These are phyloP conservation scores for Cryptococcus sp. DNA, from an alignment of 1,284 basidiomycete genomes.

Conservation along the genomic window DNA sequence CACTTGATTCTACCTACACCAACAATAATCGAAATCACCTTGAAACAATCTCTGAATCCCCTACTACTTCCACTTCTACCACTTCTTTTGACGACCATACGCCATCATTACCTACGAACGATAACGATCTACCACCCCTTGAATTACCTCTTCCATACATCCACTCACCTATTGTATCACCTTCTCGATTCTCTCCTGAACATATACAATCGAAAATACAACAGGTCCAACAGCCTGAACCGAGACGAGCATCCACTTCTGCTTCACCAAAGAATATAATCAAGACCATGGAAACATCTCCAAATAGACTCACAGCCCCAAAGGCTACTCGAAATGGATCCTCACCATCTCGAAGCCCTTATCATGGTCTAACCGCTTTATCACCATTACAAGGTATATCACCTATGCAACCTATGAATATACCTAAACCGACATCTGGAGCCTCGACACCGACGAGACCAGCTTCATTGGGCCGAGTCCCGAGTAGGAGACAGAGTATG, in stretches of 20 bases:
- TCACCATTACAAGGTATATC: slow-evolving; percentile 45
- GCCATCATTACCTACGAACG: no score
- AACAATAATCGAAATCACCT: slow-evolving; percentile 1
- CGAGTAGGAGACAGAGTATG: slow-evolving; percentile 33
- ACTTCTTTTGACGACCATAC: no score
- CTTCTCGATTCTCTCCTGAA: neutral
- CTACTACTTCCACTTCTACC: neutral
- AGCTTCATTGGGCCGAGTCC: slow-evolving; percentile 9
- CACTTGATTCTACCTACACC: slow-evolving; percentile 2
- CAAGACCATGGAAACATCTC: slow-evolving; percentile 6
- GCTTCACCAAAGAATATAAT: neutral
- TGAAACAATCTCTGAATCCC: neutral
- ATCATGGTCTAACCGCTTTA: slow-evolving; percentile 31
- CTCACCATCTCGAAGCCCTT: slow-evolving; percentile 52
- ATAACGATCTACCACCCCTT: no score
- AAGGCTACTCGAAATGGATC: slow-evolving; percentile 54
- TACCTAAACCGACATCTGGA: slow-evolving; percentile 10
- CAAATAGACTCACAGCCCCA: slow-evolving; percentile 65
- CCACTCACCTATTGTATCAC: neutral
- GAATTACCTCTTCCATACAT: neutral
- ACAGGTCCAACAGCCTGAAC: neutral
- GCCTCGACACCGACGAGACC: slow-evolving; percentile 6
- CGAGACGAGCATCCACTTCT: slow-evolving; percentile 4
- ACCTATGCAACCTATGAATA: slow-evolving; percentile 24
- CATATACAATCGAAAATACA: neutral